Conservation (phyloP, 2,329 filamentous ascomycete species). For the Fusarium sp. region DNA sequence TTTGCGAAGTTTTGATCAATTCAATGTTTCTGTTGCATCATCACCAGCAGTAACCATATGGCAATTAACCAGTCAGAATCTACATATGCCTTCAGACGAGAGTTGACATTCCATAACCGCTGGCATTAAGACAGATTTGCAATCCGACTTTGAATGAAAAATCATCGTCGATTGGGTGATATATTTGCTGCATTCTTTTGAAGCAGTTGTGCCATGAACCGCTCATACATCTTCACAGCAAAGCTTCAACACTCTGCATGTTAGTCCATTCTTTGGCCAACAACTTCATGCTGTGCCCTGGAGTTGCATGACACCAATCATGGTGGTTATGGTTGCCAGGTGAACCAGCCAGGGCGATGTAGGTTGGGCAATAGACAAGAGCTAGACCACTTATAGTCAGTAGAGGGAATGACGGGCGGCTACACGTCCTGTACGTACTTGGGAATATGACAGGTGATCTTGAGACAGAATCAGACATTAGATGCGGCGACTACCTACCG, state of each 20-base stretch:
- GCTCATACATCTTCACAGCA: neutral
- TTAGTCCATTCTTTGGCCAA: neutral
- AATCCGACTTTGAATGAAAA: neutral
- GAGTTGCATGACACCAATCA: neutral
- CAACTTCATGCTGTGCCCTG: slow-evolving; percentile 20
- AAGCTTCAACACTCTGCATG: neutral
- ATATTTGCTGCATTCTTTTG: slow-evolving; percentile 7
- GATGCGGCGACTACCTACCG: neutral
- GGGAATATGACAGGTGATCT: neutral
- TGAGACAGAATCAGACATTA: neutral
- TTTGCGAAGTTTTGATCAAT: neutral
- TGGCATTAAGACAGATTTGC: slow-evolving; percentile 1
- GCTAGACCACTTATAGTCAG: neutral
- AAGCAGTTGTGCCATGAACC: neutral
- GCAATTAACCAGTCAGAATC: slow-evolving; percentile 23
- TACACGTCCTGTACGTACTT: neutral
- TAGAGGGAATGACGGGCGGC: neutral
- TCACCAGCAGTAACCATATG: slow-evolving; percentile 3
- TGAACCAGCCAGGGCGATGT: slow-evolving; percentile 22
- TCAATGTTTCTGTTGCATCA: slow-evolving; percentile 21
- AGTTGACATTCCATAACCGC: slow-evolving; percentile 6
- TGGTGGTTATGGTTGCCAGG: slow-evolving; percentile 37
- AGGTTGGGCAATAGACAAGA: neutral
- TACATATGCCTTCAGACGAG: neutral
- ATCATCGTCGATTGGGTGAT: neutral